Percentiles rank a stretch among this genome's conserved stretches.
These are phyloP conservation scores for Syzygium oleosum DNA, from an alignment of 345 rosid genomes.

Conservation along the genomic window DNA sequence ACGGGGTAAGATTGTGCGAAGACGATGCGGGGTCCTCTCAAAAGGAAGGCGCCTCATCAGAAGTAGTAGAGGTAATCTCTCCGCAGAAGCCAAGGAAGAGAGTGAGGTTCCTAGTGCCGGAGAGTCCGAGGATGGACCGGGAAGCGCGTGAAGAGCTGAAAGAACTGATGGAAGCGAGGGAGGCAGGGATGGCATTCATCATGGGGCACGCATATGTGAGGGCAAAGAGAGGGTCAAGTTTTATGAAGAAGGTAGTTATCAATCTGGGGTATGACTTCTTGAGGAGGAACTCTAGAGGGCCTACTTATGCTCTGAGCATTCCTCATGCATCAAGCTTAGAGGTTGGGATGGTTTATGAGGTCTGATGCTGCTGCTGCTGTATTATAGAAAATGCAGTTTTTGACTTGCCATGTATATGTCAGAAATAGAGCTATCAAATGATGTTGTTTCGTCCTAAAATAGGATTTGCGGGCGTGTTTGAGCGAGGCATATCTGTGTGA, in stretches of 20 bases:
- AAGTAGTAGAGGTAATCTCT: constrained; percentile 11
- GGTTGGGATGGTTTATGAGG: constrained; percentile 90
- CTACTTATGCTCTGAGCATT: constrained; percentile 48
- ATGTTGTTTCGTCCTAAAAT: neutral
- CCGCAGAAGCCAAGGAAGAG: constrained; percentile 32
- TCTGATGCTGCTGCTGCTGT: constrained; percentile 16
- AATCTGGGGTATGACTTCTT: constrained; percentile 84
- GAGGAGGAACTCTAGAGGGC: constrained; percentile 84
- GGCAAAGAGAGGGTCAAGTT: constrained; percentile 84
- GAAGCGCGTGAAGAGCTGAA: constrained; percentile 51
- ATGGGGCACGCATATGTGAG: constrained; percentile 80
- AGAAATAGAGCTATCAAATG: neutral
- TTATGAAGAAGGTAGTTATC: constrained; percentile 69
- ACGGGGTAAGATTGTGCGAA: constrained; percentile 47
- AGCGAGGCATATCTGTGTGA: neutral
- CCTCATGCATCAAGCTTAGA: constrained; percentile 90
- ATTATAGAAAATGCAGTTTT: neutral
- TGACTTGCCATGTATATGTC: constrained; percentile 8
- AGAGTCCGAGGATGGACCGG: constrained; percentile 31
- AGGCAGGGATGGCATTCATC: constrained; percentile 87
- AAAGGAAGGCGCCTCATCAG: constrained; percentile 7
- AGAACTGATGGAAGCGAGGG: constrained; percentile 85
- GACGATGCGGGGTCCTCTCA: constrained; percentile 15
- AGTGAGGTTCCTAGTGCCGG: constrained; percentile 79
- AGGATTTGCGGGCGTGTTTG: neutral